These are phyloP conservation scores for Glonium stellatum DNA, from an alignment of 495 filamentous ascomycete species.

Conservation along the genomic window DNA sequence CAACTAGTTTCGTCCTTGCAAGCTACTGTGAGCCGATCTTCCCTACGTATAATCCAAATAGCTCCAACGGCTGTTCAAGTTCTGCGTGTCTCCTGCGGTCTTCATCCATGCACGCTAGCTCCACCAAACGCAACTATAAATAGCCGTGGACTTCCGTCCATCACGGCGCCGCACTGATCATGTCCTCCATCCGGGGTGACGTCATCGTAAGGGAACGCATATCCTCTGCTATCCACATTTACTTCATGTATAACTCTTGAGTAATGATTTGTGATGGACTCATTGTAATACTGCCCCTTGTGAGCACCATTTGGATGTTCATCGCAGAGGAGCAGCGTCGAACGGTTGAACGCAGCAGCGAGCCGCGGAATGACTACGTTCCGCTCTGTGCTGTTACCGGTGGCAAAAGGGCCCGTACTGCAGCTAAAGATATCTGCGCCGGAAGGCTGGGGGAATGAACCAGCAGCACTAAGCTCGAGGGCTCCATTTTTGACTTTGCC, in stretches of 20 bases:
- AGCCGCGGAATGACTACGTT: conserved; percentile 58
- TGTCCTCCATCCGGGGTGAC: conserved; percentile 50
- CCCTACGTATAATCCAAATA: no score
- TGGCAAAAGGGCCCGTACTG: conserved; percentile 61
- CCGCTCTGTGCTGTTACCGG: conserved; percentile 41
- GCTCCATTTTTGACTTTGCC: conserved; percentile 46
- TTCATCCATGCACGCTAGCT: conserved; percentile 1
- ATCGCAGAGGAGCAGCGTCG: conserved; percentile 47
- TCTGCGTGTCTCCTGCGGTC: no score
- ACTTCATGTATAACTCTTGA: conserved; percentile 57
- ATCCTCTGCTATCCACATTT: conserved; percentile 57
- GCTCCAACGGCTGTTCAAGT: no score
- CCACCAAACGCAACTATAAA: conserved; percentile 60
- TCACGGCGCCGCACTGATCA: conserved; percentile 61
- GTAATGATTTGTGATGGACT: conserved; percentile 63
- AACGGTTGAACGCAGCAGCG: conserved; percentile 62
- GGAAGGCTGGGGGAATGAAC: conserved; percentile 50
- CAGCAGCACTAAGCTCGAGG: conserved; percentile 45
- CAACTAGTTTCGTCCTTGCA: no score
- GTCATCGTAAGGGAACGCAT: conserved; percentile 77
- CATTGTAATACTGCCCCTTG: conserved; percentile 23
- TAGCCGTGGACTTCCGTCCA: conserved; percentile 47
- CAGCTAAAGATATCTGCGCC: conserved; percentile 64
- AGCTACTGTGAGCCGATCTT: no score
- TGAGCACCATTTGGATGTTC: conserved; percentile 45